Percentiles rank a stretch among this genome's conserved stretches.
Evolutionary conservation across 2,329 filamentous ascomycete species (phyloP).

Genomic region (Trichoderma lentiforme): DNA sequence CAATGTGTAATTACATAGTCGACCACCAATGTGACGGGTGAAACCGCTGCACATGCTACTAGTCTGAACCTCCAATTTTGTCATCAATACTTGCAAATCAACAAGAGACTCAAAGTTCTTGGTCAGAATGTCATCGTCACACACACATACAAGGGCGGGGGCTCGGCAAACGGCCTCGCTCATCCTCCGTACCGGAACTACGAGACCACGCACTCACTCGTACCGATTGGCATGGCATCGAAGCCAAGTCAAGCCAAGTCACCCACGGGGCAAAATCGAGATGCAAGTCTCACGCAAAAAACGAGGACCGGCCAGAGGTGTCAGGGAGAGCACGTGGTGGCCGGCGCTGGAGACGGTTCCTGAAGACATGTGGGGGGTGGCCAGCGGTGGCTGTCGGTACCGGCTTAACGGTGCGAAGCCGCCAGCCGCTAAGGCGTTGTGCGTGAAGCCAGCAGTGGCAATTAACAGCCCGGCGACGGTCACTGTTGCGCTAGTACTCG

Average conservation of each 20-base stretch:
- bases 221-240: neutral
- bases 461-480: neutral
- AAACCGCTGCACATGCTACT: neutral
- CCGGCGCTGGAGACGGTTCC: constrained; percentile 13
- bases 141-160: neutral
- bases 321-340: constrained; percentile 16
- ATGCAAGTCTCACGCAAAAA: neutral
- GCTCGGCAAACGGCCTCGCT: neutral
- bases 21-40: neutral
- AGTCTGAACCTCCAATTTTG: neutral
- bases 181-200: neutral
- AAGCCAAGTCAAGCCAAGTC: neutral
- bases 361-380: constrained; percentile 11
- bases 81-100: neutral
- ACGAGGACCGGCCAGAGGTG: neutral
- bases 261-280: neutral
- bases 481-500: neutral
- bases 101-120: neutral
- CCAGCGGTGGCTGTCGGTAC: constrained; percentile 2
- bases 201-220: neutral
- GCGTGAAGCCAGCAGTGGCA: neutral
- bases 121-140: neutral
- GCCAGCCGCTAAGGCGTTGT: neutral
- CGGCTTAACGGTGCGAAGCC: constrained; percentile 8
- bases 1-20: neutral